Base-by-base conservation (phyloP, 139 green algal species). In the Chlamydomonas incerta region DNA sequence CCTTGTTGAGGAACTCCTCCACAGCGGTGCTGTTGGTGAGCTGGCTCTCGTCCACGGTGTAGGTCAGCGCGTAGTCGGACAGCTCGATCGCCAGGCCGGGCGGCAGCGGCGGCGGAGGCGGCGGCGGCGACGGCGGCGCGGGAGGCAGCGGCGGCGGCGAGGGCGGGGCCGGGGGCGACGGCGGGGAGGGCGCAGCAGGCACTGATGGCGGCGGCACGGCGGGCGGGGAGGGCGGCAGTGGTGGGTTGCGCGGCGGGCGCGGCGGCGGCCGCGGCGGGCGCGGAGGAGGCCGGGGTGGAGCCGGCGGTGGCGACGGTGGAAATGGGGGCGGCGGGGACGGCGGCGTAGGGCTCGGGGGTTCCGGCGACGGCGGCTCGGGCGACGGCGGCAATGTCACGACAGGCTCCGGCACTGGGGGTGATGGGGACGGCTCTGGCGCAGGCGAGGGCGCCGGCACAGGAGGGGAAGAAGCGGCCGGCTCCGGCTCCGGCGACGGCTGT, bases 31-130 rank as follows among this genome's bases (percentile, higher is more conserved):
- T 58, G 60, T 82, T 72, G 11, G 0, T 24, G 24, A 71, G 55
- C 58, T 60, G 20, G 23, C 35, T 71, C 17, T 57, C 58, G 33
- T 82, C 58, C 1, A 82, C 41, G 0, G 57, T 11, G 34, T 71
- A 82, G 0, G 35, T 37, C 11, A 82, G 74, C 23, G 71, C 58
- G 33, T 82, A 82, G 24, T 82, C 74, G 5, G 68, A 58, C 6
- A 82, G 6, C 9, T 46, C 58, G 11, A 82, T 35, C 8, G 20
- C 58, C 8, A 82, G 57, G 24, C 74, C 74, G 14, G 74, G 74
- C 2, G 74, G 74, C 31, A 71, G 58, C 0, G 74, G 74, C 33
- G 74, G 74, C 55, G 74, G 74, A 4, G 74, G 74, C 26, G 74
- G 74, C 5, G 74, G 74, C 13, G 74, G 74, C 2, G 74, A 23